phyloP scores from a whole-genome alignment of 768 basidiomycete genomes.

The Punctularia strigosozonata region DNA sequence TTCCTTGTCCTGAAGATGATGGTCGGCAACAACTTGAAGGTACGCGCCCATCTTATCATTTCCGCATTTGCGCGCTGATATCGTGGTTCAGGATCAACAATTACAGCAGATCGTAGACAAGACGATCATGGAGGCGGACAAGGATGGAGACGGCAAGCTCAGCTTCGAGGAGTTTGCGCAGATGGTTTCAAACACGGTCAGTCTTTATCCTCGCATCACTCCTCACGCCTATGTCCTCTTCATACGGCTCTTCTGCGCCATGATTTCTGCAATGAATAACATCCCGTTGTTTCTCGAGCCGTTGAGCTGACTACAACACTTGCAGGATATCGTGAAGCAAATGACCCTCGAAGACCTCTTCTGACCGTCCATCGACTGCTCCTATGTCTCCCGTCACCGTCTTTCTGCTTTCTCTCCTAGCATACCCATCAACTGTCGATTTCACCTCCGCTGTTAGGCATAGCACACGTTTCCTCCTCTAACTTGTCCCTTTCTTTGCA shows the following conservation, averaged over 20 bases:
- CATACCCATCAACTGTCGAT: no score
- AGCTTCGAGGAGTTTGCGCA: constrained; percentile 94
- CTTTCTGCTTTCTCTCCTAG: no score
- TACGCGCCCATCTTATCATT: constrained; percentile 18
- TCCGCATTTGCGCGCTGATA: background rate
- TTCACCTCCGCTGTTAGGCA: no score
- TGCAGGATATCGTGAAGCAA: constrained; percentile 94
- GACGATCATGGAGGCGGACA: constrained; percentile 99
- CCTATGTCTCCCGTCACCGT: no score
- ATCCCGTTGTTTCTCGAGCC: background rate
- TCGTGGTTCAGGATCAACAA: constrained; percentile 71
- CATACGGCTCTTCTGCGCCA: no score
- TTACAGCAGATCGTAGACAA: constrained; percentile 99
- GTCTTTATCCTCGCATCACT: constrained; percentile 14
- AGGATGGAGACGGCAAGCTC: constrained; percentile 94
- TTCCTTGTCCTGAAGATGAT: constrained; percentile 99
- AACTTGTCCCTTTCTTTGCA: no score
- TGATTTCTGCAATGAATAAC: no score
- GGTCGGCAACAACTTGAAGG: constrained; percentile 98
- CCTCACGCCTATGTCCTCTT: constrained; percentile 1
- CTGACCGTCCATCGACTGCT: constrained; percentile 19
- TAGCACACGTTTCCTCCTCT: no score
- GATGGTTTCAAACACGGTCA: constrained; percentile 94
- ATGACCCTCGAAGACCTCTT: constrained; percentile 96
- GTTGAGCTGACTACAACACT: background rate